These are phyloP conservation scores for Phialocephala sp. DNA, from an alignment of 2,329 filamentous ascomycete species.

Conservation along the genomic window DNA sequence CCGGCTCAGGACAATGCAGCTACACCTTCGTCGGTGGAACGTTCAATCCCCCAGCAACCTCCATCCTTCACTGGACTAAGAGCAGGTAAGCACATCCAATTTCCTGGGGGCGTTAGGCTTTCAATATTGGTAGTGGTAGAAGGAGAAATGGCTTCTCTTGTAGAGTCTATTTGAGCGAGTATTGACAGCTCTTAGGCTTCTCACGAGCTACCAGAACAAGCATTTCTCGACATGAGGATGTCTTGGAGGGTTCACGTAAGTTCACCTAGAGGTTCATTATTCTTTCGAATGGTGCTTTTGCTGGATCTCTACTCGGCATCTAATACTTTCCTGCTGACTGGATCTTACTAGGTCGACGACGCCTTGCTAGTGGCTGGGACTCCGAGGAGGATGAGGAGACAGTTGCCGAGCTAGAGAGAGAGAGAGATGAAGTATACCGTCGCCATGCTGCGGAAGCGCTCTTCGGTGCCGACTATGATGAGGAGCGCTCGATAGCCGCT, in stretches of 20 bases:
- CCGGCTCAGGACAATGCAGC: not conserved
- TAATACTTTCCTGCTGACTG: not conserved
- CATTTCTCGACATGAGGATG: conserved; percentile 6
- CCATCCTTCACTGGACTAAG: not conserved
- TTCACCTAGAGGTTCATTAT: not conserved
- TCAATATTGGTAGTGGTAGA: not conserved
- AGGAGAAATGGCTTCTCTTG: not conserved
- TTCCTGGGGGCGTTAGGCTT: not conserved
- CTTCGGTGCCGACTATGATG: conserved; percentile 23
- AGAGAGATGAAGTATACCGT: conserved; percentile 27
- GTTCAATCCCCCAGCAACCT: not conserved
- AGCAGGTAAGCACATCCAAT: conserved; percentile 3
- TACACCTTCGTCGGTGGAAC: not conserved
- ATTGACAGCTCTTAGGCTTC: conserved; percentile 8
- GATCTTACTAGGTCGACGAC: not conserved
- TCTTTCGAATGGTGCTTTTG: not conserved
- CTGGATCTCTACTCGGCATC: not conserved
- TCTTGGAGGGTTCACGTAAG: conserved; percentile 2
- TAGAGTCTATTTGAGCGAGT: not conserved
- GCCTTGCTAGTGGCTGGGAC: not conserved
- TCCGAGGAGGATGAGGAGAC: conserved; percentile 21
- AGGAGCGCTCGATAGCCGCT: conserved; percentile 34
- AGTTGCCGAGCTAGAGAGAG: conserved; percentile 24
- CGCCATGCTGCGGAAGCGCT: conserved; percentile 14
- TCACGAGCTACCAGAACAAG: conserved; percentile 6